Conservation (phyloP, 495 filamentous ascomycete species). For the Recurvomyces mirabilis region DNA sequence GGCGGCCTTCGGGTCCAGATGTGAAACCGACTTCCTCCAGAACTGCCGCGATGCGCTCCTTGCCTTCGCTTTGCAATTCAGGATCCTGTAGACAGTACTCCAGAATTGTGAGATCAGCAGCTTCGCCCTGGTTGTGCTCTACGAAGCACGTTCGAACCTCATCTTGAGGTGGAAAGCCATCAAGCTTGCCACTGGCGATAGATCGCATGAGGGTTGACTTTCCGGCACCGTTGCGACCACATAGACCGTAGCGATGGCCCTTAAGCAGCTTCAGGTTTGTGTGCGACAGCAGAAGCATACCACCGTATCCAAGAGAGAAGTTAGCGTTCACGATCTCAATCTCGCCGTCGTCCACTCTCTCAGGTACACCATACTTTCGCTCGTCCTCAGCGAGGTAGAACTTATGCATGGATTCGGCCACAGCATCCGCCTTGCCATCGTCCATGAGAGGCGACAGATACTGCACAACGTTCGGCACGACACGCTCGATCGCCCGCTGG, state of each 20-base stretch:
- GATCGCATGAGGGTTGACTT: conserved; percentile 98
- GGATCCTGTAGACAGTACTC: conserved; percentile 84
- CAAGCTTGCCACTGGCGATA: conserved; percentile 89
- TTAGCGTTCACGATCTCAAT: conserved; percentile 94
- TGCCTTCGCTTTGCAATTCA: conserved; percentile 58
- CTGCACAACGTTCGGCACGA: conserved; percentile 51
- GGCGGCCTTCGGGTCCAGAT: conserved; percentile 74
- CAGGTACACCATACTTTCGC: conserved; percentile 73
- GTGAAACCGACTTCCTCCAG: conserved; percentile 90
- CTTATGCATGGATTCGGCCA: conserved; percentile 54
- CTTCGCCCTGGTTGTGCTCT: conserved; percentile 96
- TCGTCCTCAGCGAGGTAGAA: conserved; percentile 72
- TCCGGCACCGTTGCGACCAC: conserved; percentile 90
- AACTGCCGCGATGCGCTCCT: conserved; percentile 69
- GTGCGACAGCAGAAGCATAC: conserved; percentile 94
- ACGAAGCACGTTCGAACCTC: conserved; percentile 93
- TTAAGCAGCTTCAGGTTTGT: conserved; percentile 90
- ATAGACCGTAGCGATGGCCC: conserved; percentile 93
- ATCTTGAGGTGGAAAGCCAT: conserved; percentile 88
- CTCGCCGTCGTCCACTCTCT: conserved; percentile 75
- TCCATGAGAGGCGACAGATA: conserved; percentile 66
- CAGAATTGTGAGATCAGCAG: conserved; percentile 87
- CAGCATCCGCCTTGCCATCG: conserved; percentile 41
- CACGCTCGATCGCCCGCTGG: conserved; percentile 63
- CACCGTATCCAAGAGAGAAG: conserved; percentile 95